Evolutionary conservation across 2,329 filamentous ascomycete species (phyloP).

Genomic region (Ophiostoma himal-ulmi): DNA sequence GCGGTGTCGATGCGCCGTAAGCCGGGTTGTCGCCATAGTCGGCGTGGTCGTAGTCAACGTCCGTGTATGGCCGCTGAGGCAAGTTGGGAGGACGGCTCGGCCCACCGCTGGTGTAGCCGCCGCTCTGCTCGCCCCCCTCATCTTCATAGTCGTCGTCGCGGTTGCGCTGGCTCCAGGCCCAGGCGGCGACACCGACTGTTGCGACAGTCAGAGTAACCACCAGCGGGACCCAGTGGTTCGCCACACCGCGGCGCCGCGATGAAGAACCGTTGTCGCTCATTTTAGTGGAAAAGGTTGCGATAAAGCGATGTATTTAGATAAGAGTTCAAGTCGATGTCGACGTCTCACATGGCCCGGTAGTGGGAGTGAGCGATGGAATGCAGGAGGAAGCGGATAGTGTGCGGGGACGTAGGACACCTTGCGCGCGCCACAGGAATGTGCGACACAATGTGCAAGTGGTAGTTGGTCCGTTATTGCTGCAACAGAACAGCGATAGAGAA

Average conservation of each 20-base stretch:
- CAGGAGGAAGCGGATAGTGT: background rate
- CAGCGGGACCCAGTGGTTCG: conserved; percentile 85
- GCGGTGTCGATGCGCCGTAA: conserved; percentile 38
- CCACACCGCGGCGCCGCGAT: conserved; percentile 56
- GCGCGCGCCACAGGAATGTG: background rate
- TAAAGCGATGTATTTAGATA: background rate
- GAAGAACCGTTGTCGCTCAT: conserved; percentile 45
- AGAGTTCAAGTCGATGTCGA: background rate
- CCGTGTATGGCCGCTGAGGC: conserved; percentile 38
- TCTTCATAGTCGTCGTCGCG: conserved; percentile 66
- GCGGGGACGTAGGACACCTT: background rate
- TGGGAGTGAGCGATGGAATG: conserved; percentile 4
- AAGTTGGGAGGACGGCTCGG: conserved; percentile 23
- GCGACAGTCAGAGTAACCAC: conserved; percentile 81
- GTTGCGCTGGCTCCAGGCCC: conserved; percentile 87
- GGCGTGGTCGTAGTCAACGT: conserved; percentile 31
- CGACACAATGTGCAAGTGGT: background rate
- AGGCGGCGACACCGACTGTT: conserved; percentile 77
- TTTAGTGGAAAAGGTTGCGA: background rate
- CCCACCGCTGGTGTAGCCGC: conserved; percentile 25
- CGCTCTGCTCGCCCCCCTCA: conserved; percentile 47
- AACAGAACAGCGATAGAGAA: background rate
- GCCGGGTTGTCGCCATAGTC: conserved; percentile 47
- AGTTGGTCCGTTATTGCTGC: no score
- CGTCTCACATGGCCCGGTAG: conserved; percentile 8